Percentiles rank a stretch among this genome's conserved stretches.
These are phyloP conservation scores for Penicillium capsulatum DNA, from an alignment of 2,329 filamentous ascomycete genomes.

Conservation along the genomic window DNA sequence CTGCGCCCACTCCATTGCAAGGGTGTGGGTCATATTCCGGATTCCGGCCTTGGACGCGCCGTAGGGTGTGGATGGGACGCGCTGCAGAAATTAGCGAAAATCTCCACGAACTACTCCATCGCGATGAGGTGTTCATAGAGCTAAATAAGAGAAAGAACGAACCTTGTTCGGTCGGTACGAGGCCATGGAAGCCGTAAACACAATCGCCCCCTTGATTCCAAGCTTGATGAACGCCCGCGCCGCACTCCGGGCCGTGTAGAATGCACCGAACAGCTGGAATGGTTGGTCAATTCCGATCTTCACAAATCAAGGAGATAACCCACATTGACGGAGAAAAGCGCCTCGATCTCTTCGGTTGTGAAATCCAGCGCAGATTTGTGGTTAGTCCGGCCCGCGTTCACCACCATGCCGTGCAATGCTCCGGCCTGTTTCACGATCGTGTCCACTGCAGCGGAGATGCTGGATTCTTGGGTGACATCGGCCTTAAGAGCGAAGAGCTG, in stretches of 20 bases:
- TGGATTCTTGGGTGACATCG: slow-evolving; percentile 48
- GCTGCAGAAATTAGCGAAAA: slow-evolving; percentile 25
- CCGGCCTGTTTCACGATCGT: slow-evolving; percentile 44
- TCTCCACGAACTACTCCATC: slow-evolving; percentile 10
- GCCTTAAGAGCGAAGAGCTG: slow-evolving; percentile 42
- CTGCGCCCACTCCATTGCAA: slow-evolving; percentile 47
- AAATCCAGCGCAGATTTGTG: slow-evolving; percentile 52
- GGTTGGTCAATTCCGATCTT: slow-evolving; percentile 6
- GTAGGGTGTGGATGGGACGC: slow-evolving; percentile 42
- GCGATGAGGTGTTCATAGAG: slow-evolving; percentile 11
- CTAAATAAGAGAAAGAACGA: neutral
- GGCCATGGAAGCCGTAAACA: slow-evolving; percentile 48
- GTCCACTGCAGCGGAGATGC: slow-evolving; percentile 45
- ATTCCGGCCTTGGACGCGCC: slow-evolving; percentile 44
- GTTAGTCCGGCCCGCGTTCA: slow-evolving; percentile 51
- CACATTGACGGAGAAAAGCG: slow-evolving; percentile 44
- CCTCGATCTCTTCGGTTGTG: slow-evolving; percentile 46
- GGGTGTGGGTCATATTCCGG: slow-evolving; percentile 25
- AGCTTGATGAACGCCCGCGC: slow-evolving; percentile 38
- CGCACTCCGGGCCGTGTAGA: slow-evolving; percentile 23
- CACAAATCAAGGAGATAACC: slow-evolving; percentile 32
- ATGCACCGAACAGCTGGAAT: slow-evolving; percentile 24
- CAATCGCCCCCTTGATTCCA: slow-evolving; percentile 33
- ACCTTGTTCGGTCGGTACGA: slow-evolving; percentile 43
- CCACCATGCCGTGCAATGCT: slow-evolving; percentile 49